These are phyloP conservation scores for Xylariomycetidae sp. DNA, from an alignment of 2,329 filamentous ascomycete genomes.

Conservation along the genomic window DNA sequence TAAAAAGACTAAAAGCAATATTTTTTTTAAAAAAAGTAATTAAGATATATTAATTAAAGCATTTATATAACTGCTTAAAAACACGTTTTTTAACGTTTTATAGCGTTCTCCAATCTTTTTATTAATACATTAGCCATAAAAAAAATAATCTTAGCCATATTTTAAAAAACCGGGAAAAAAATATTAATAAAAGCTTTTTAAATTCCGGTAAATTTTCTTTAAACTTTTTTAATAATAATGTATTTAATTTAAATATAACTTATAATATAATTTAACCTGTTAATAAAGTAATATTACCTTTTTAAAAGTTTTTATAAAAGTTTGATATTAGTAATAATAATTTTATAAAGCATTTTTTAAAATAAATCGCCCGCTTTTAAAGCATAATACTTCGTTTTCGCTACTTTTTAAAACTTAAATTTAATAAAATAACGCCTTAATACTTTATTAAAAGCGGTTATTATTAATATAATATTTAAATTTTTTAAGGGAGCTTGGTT, in stretches of 20 bases:
- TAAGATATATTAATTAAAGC: constrained; percentile 1
- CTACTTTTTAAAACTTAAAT: not conserved
- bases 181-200: not conserved
- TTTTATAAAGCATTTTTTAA: not conserved
- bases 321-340: not conserved
- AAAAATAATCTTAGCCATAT: not conserved
- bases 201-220: not conserved
- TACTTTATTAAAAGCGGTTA: not conserved
- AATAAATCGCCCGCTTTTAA: not conserved
- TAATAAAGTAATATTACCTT: not conserved
- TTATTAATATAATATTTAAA: not conserved
- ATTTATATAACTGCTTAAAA: constrained; percentile 1
- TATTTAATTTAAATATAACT: not conserved
- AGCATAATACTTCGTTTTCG: not conserved
- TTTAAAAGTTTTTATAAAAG: not conserved
- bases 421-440: not conserved
- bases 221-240: not conserved
- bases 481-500: not conserved
- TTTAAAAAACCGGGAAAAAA: not conserved
- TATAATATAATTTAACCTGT: not conserved
- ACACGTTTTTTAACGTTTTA: constrained; percentile 1
- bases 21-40: constrained; percentile 1
- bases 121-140: not conserved
- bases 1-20: not conserved
- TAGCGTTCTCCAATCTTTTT: not conserved